Percentiles rank a stretch among this genome's conserved stretches.
These are phyloP conservation scores for Eucalyptus marginata DNA, from an alignment of 345 rosid genomes.

Conservation along the genomic window DNA sequence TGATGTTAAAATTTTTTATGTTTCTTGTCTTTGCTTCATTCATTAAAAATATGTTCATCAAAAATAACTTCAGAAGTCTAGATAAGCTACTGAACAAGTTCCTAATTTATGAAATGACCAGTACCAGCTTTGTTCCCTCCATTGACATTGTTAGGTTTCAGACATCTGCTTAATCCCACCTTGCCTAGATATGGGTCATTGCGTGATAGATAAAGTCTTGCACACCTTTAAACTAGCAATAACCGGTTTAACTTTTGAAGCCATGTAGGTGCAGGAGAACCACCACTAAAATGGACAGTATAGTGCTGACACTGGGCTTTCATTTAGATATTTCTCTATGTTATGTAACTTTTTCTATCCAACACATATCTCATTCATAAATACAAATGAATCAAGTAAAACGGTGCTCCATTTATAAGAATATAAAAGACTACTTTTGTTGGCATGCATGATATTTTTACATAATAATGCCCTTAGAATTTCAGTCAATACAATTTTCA, in stretches of 20 bases:
- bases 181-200: not conserved
- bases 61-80: not conserved
- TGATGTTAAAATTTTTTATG: not conserved
- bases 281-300: not conserved
- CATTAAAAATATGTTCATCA: not conserved
- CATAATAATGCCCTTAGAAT: not conserved
- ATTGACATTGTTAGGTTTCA: not conserved
- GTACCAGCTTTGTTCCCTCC: not conserved
- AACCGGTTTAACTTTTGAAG: not conserved
- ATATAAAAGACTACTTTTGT: not conserved
- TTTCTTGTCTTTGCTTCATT: not conserved
- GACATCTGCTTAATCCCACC: not conserved
- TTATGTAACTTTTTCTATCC: not conserved
- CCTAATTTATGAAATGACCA: not conserved
- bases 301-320: not conserved
- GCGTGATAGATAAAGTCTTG: not conserved
- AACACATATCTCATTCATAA: not conserved
- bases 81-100: not conserved
- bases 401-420: not conserved
- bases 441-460: not conserved
- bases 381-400: not conserved
- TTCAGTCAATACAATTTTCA: not conserved
- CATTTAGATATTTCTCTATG: not conserved
- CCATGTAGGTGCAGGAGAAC: not conserved
- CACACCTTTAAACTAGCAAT: not conserved